These are phyloP conservation scores for Phylloporus gajari DNA, from an alignment of 1,284 basidiomycete species.

Conservation along the genomic window DNA sequence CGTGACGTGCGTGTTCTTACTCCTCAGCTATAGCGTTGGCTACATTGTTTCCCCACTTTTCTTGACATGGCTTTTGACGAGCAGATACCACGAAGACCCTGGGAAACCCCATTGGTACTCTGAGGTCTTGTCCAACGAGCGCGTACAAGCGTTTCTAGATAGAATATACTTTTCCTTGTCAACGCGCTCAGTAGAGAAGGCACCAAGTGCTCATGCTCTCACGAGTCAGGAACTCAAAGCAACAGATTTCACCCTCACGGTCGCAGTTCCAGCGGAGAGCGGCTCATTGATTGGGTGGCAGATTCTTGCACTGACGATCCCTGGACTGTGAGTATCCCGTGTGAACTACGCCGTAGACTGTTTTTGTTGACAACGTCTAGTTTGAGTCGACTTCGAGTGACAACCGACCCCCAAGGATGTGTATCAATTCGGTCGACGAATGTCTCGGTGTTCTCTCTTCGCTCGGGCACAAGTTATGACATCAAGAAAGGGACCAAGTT, in stretches of 20 bases:
- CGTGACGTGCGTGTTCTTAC: conserved; percentile 56
- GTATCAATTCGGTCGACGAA: conserved; percentile 37
- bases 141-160: conserved; percentile 66
- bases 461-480: not conserved
- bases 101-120: conserved; percentile 78
- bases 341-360: not conserved
- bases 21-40: not conserved
- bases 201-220: not conserved
- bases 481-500: conserved; percentile 6
- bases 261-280: conserved; percentile 69
- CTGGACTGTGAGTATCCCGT: conserved; percentile 64
- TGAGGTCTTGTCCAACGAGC: conserved; percentile 63
- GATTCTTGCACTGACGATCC: conserved; percentile 62
- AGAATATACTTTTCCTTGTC: conserved; percentile 36
- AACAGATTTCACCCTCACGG: conserved; percentile 71
- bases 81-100: conserved; percentile 73
- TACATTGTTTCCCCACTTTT: not conserved
- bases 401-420: conserved; percentile 3
- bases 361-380: conserved; percentile 22
- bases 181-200: not conserved
- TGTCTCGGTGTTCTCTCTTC: conserved; percentile 35
- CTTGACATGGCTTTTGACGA: not conserved
- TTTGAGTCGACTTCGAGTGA: conserved; percentile 40
- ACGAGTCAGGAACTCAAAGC: not conserved
- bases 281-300: conserved; percentile 74